phyloP scores from a whole-genome alignment of 208 protist species.

The Trypanosoma caninum region DNA sequence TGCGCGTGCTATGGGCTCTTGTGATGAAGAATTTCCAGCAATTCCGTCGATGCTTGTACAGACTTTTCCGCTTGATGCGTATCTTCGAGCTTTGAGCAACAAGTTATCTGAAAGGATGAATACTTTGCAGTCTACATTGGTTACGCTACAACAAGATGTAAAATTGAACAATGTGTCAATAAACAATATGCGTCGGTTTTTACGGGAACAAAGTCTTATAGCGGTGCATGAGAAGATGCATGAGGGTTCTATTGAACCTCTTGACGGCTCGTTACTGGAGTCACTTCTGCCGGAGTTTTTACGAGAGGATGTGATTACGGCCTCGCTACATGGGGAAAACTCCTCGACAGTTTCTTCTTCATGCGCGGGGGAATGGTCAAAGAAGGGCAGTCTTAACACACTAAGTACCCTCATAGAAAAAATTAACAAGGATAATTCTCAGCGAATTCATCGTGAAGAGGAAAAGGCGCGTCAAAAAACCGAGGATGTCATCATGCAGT shows the following conservation, averaged over 20 bases:
- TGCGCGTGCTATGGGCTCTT: neutral
- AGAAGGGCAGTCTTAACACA: neutral
- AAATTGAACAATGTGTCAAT: slow-evolving; percentile 17
- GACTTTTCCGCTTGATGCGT: slow-evolving; percentile 37
- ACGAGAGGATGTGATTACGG: neutral
- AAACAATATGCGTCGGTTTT: slow-evolving; percentile 18
- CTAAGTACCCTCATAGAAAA: neutral
- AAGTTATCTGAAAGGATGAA: slow-evolving; percentile 26
- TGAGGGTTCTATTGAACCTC: slow-evolving; percentile 4
- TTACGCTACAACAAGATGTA: slow-evolving; percentile 8
- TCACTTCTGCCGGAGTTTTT: slow-evolving; percentile 20
- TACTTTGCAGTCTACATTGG: slow-evolving; percentile 12
- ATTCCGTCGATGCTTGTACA: slow-evolving; percentile 41
- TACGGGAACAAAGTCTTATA: slow-evolving; percentile 19
- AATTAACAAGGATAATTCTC: neutral
- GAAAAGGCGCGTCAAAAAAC: neutral
- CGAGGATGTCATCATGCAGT: neutral
- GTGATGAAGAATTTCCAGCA: neutral
- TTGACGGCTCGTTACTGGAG: neutral
- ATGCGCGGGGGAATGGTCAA: neutral
- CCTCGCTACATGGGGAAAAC: no score
- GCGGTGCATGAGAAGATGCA: slow-evolving; percentile 18
- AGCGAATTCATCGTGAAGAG: slow-evolving; percentile 1
- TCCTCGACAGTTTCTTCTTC: no score
- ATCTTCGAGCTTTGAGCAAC: slow-evolving; percentile 28